Conservation (phyloP, 257 asterid genomes). For the Verbena officinalis region DNA sequence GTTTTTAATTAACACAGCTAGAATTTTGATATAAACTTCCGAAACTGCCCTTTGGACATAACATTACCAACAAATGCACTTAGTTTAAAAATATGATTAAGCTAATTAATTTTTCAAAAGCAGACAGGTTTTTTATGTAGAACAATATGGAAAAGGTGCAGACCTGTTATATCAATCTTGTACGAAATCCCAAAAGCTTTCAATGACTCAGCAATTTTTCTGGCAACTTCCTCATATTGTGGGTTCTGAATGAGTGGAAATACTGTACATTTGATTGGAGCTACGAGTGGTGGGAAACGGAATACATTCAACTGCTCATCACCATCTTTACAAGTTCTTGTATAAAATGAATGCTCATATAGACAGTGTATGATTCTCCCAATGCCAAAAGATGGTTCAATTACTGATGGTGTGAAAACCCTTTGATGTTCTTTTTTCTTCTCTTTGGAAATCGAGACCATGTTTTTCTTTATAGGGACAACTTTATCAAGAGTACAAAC, state of each 20-base stretch:
- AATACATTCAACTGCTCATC: constrained; percentile 77
- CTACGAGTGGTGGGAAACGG: constrained; percentile 66
- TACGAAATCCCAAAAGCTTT: constrained; percentile 60
- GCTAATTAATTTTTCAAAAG: background rate
- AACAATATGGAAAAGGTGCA: background rate
- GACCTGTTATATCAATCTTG: constrained; percentile 85
- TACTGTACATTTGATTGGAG: constrained; percentile 83
- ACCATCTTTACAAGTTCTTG: constrained; percentile 65
- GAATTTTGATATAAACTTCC: too few species aligned
- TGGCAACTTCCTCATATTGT: constrained; percentile 61
- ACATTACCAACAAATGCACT: too few species aligned
- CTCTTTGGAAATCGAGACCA: constrained; percentile 65
- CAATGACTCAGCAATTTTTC: constrained; percentile 50
- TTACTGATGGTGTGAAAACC: constrained; percentile 76
- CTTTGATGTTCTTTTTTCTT: constrained; percentile 74
- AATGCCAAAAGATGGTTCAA: constrained; percentile 86
- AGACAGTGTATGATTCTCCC: constrained; percentile 82
- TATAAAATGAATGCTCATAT: constrained; percentile 72
- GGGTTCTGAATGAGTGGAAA: constrained; percentile 78
- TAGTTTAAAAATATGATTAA: background rate
- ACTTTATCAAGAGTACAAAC: constrained; percentile 60
- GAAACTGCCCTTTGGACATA: too few species aligned
- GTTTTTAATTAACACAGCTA: too few species aligned
- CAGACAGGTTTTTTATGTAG: background rate
- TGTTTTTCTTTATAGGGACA: constrained; percentile 58